phyloP scores from a whole-genome alignment of 495 filamentous ascomycete genomes.

The Neurospora sp. region DNA sequence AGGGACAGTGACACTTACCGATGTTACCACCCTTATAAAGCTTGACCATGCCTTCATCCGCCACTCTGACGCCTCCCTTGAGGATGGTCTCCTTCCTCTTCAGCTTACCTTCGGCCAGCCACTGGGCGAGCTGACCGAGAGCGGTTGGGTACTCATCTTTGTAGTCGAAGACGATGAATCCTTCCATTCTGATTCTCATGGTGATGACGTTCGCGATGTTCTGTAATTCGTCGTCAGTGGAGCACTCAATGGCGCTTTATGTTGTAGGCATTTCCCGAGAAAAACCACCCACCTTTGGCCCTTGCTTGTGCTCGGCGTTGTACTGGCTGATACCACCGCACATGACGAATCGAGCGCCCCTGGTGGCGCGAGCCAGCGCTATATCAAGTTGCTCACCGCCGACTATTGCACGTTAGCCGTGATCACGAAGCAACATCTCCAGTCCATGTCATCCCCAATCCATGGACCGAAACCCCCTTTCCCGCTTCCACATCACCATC shows the following conservation, averaged over 20 bases:
- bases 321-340: slow-evolving; percentile 45
- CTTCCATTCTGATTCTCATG: slow-evolving; percentile 41
- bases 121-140: slow-evolving; percentile 37
- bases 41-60: slow-evolving; percentile 40
- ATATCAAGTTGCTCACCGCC: slow-evolving; percentile 56
- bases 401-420: slow-evolving; percentile 17
- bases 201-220: slow-evolving; percentile 25
- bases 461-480: no score
- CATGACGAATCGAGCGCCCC: slow-evolving; percentile 47
- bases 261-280: neutral
- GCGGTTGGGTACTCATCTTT: slow-evolving; percentile 29
- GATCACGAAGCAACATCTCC: neutral
- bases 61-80: slow-evolving; percentile 40
- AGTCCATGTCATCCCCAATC: no score
- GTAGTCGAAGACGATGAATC: slow-evolving; percentile 55
- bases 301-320: slow-evolving; percentile 23
- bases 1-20: slow-evolving; percentile 23
- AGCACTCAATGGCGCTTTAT: neutral
- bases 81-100: slow-evolving; percentile 46
- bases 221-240: slow-evolving; percentile 1
- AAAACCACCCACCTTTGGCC: slow-evolving; percentile 13
- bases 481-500: neutral
- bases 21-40: slow-evolving; percentile 48
- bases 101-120: slow-evolving; percentile 46
- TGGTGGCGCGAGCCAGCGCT: slow-evolving; percentile 46